A percentile compares a stretch with the other conserved stretches of the same genome.
Conservation (phyloP, 768 basidiomycete genomes). For the Exsudoporus frostii region DNA sequence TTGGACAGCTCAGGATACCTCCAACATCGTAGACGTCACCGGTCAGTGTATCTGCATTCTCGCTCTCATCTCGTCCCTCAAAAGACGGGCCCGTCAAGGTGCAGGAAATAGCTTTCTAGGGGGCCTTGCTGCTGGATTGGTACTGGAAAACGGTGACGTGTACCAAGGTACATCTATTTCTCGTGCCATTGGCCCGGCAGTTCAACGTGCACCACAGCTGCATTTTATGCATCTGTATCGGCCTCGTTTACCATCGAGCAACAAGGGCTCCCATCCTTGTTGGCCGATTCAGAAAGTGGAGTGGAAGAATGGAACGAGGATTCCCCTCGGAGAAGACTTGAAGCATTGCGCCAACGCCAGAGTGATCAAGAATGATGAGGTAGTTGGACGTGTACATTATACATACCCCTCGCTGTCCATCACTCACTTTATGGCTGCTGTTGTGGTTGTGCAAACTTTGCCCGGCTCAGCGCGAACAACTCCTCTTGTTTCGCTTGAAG, state of each 20-base stretch:
- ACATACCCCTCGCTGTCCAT: slow-evolving; percentile 2
- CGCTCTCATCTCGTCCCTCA: slow-evolving; percentile 3
- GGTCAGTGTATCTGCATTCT: slow-evolving; percentile 40
- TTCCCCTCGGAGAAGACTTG: slow-evolving; percentile 54
- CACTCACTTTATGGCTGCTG: slow-evolving; percentile 29
- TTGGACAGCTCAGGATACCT: slow-evolving; percentile 49
- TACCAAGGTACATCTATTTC: slow-evolving; percentile 51
- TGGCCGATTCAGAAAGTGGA: slow-evolving; percentile 23
- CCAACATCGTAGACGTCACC: slow-evolving; percentile 76
- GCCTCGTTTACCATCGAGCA: slow-evolving; percentile 86
- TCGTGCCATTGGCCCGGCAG: slow-evolving; percentile 1
- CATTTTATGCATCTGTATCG: slow-evolving; percentile 72
- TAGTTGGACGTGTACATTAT: slow-evolving; percentile 28
- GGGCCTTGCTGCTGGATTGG: slow-evolving; percentile 74
- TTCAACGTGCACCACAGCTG: slow-evolving; percentile 43
- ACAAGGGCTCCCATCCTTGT: slow-evolving; percentile 62
- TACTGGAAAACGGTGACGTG: slow-evolving; percentile 53
- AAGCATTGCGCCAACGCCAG: slow-evolving; percentile 45
- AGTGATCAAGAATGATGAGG: slow-evolving; percentile 32
- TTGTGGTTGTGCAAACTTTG: slow-evolving; percentile 66
- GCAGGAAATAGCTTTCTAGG: slow-evolving; percentile 92
- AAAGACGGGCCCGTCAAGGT: slow-evolving; percentile 40
- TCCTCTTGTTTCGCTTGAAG: slow-evolving; percentile 83
- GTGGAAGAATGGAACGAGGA: slow-evolving; percentile 69
- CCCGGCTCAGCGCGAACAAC: slow-evolving; percentile 89